Percentiles rank a stretch among this genome's conserved stretches.
Conservation (phyloP, 1,284 basidiomycete species). For the Ustilago crameri region DNA sequence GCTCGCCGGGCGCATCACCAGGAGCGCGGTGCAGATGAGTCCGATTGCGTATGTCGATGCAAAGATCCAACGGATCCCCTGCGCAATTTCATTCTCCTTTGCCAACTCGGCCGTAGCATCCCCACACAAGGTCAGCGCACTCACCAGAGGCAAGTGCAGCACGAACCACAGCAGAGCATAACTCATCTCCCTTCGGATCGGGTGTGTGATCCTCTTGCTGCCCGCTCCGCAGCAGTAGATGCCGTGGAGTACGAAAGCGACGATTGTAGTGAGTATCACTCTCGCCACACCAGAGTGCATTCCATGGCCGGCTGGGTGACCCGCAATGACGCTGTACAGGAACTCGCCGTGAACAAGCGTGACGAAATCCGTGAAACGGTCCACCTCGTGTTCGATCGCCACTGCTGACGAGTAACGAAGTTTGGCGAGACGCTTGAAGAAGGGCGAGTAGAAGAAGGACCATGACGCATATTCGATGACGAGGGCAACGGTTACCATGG, state of each 20-base stretch:
- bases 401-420: slow-evolving; percentile 55
- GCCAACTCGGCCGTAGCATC: slow-evolving; percentile 55
- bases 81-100: slow-evolving; percentile 43
- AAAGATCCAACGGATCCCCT: slow-evolving; percentile 54
- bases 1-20: slow-evolving; percentile 47
- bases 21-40: slow-evolving; percentile 40
- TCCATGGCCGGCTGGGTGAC: slow-evolving; percentile 50
- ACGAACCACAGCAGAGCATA: slow-evolving; percentile 41
- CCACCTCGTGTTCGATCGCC: slow-evolving; percentile 62
- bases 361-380: slow-evolving; percentile 59
- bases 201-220: slow-evolving; percentile 43
- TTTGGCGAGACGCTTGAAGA: slow-evolving; percentile 51
- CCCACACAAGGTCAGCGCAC: slow-evolving; percentile 56
- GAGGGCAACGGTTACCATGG: slow-evolving; percentile 45
- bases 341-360: slow-evolving; percentile 60
- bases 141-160: slow-evolving; percentile 53
- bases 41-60: slow-evolving; percentile 50
- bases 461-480: slow-evolving; percentile 50
- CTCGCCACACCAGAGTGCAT: slow-evolving; percentile 48
- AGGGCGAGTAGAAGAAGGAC: slow-evolving; percentile 52
- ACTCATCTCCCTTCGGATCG: slow-evolving; percentile 36
- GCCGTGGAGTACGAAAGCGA: slow-evolving; percentile 52
- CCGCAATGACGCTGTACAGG: slow-evolving; percentile 40
- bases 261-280: slow-evolving; percentile 42
- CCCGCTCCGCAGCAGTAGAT: slow-evolving; percentile 50